phyloP scores from a whole-genome alignment of 2,329 filamentous ascomycete species.

The Dactylellina leptospora region DNA sequence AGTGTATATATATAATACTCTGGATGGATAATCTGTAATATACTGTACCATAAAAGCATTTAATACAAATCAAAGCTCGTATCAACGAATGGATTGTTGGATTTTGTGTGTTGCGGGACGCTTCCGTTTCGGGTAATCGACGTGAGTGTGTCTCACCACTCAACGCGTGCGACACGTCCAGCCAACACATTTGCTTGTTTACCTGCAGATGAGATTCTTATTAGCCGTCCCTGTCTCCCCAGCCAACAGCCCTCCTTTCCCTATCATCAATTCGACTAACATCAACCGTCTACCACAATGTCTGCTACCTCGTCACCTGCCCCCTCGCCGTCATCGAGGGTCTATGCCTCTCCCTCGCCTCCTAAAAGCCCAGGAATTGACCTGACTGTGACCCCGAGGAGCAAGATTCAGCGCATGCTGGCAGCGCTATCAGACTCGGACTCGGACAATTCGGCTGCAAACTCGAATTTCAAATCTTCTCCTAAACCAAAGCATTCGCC shows the following conservation, averaged over 20 bases:
- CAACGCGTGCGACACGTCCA: constrained; percentile 38
- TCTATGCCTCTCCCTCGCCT: constrained; percentile 39
- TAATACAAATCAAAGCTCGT: no score
- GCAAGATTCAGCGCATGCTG: constrained; percentile 29
- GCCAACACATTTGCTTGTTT: constrained; percentile 44
- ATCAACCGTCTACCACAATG: constrained; percentile 9
- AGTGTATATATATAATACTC: background rate
- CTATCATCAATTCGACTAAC: no score
- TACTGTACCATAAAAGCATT: constrained; percentile 40
- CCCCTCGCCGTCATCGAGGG: constrained; percentile 31
- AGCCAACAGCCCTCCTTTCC: no score
- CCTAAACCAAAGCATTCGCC: constrained; percentile 9
- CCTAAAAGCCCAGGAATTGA: constrained; percentile 41
- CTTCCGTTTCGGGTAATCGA: background rate
- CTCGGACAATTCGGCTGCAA: constrained; percentile 17
- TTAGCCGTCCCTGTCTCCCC: background rate
- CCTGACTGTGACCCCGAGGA: constrained; percentile 32
- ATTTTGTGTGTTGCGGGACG: no score
- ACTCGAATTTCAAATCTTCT: constrained; percentile 5
- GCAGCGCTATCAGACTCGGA: constrained; percentile 35
- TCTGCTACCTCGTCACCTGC: constrained; percentile 34
- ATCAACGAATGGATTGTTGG: no score
- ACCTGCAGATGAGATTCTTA: no score
- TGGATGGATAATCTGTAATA: constrained; percentile 28
- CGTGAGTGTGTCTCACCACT: constrained; percentile 7